A percentile compares a stretch with the other conserved stretches of the same genome.
Conservation (phyloP, 768 basidiomycete species). For the Leucosporidium creatinivorum region DNA sequence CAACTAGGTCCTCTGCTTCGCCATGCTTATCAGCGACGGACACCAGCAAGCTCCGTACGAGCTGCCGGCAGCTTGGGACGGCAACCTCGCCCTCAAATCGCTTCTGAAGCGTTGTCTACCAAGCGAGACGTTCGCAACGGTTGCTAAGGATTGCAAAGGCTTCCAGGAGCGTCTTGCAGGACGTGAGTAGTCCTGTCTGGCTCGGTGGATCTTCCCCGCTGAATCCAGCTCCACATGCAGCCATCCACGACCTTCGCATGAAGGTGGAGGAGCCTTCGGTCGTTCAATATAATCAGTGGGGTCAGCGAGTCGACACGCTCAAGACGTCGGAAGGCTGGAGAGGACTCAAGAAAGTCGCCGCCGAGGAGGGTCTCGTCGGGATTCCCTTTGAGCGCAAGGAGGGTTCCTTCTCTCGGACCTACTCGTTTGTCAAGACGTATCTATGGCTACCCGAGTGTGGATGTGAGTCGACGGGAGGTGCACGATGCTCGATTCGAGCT, state of each 20-base stretch:
- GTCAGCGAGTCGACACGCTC: conserved; percentile 57
- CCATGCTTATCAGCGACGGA: conserved; percentile 61
- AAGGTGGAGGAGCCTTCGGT: conserved; percentile 39
- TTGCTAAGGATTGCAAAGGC: conserved; percentile 49
- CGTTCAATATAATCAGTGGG: conserved; percentile 69
- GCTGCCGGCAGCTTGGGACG: conserved; percentile 3
- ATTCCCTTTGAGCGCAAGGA: conserved; percentile 35
- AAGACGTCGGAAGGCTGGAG: conserved; percentile 69
- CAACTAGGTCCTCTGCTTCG: neutral
- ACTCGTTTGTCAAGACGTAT: conserved; percentile 53
- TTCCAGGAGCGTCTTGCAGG: conserved; percentile 46
- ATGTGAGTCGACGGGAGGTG: too few relatives aligned
- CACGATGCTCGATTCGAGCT: too few relatives aligned
- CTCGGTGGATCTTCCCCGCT: neutral
- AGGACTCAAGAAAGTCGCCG: conserved; percentile 55
- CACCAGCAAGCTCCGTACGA: conserved; percentile 47
- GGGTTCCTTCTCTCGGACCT: conserved; percentile 58
- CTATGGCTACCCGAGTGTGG: conserved; percentile 53
- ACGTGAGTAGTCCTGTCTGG: conserved; percentile 44
- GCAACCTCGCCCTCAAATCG: conserved; percentile 57
- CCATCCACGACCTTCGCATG: neutral
- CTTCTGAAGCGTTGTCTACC: conserved; percentile 58
- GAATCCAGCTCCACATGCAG: neutral
- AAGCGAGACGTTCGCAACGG: conserved; percentile 40
- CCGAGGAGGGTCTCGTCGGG: conserved; percentile 51